Base-by-base conservation (phyloP, 331 rosid genomes). In the Spiraea crenata region DNA sequence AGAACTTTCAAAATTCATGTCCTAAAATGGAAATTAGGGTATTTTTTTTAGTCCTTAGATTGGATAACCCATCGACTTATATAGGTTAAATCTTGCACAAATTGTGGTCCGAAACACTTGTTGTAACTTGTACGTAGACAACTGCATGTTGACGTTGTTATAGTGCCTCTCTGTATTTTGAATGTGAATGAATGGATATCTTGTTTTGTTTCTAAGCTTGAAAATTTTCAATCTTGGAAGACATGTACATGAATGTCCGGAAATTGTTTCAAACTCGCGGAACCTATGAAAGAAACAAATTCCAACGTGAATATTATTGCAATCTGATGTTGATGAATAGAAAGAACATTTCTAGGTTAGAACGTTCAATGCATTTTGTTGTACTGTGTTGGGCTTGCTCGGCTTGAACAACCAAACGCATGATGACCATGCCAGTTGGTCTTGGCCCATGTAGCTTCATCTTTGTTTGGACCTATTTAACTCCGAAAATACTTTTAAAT, bases 61-160 rank as follows among this genome's bases (percentile, higher is more conserved):
- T 82, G 79, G 58, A 72, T 77, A 50, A 70, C 75, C 25, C 19
- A 44, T 66, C 39, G 64, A 79, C 76, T 74, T 92, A 96, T 87
- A 92, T 84, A 87, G 90, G 67, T 87, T 77, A 78, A 71, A 78
- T 80, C 45, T 51, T 62, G 70, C 74, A 74, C 62, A 54, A 60
- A 71, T 67, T 39, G 65, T 59, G 65, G 69, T 60, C 73, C 51
- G 72, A 75, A 87, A 66, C 57, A 76, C 51, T 34, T 19, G 67
- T 47, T 76, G 78, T 60, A 63, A 52, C n/a, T n/a, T n/a, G n/a
- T n/a, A n/a, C n/a, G 69, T 46, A 64, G 63, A 65, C 69, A 54
- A 11, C 37, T 72, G 67, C 61, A 20, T 69, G 57, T 65, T 41
- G 7, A 55, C 70, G 12, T 64, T 48, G 69, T 44, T 35, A 35